Evolutionary conservation across 2,329 filamentous ascomycete genomes (phyloP).

Genomic region (Neofusicoccum sp.): DNA sequence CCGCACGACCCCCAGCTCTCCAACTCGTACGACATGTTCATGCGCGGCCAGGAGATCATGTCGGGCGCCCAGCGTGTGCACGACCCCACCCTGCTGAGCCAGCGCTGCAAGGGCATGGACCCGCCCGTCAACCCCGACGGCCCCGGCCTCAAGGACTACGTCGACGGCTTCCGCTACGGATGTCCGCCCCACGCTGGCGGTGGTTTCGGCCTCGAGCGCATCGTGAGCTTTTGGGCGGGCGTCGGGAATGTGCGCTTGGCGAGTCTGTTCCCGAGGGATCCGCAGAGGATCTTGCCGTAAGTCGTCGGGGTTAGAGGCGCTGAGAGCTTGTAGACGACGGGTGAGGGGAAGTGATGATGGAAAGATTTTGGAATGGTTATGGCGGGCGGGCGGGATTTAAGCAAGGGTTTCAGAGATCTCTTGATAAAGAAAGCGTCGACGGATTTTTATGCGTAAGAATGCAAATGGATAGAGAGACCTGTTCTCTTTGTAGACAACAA

Average conservation of each 20-base stretch:
- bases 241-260: conserved; percentile 62
- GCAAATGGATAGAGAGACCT: too few relatives aligned
- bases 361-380: too few relatives aligned
- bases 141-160: conserved; percentile 62
- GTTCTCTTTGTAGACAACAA: too few relatives aligned
- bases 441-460: too few relatives aligned
- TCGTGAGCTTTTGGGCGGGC: conserved; percentile 66
- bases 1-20: conserved; percentile 46
- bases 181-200: conserved; percentile 65
- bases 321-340: neutral
- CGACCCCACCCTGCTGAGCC: conserved; percentile 57
- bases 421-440: too few relatives aligned
- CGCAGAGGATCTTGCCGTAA: conserved; percentile 52
- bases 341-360: too few relatives aligned
- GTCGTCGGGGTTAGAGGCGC: neutral
- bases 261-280: conserved; percentile 64
- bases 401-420: neutral
- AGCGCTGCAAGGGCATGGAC: conserved; percentile 58
- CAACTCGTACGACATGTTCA: conserved; percentile 69
- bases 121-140: conserved; percentile 56
- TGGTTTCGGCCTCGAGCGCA: conserved; percentile 64
- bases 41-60: conserved; percentile 69
- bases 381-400: neutral
- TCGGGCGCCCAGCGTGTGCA: conserved; percentile 67
- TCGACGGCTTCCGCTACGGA: conserved; percentile 63